Evolutionary conservation across 2,329 filamentous ascomycete species (phyloP), one percentile per base, ranked within the genome.

Genomic region (Biscogniauxia mediterranea): DNA sequence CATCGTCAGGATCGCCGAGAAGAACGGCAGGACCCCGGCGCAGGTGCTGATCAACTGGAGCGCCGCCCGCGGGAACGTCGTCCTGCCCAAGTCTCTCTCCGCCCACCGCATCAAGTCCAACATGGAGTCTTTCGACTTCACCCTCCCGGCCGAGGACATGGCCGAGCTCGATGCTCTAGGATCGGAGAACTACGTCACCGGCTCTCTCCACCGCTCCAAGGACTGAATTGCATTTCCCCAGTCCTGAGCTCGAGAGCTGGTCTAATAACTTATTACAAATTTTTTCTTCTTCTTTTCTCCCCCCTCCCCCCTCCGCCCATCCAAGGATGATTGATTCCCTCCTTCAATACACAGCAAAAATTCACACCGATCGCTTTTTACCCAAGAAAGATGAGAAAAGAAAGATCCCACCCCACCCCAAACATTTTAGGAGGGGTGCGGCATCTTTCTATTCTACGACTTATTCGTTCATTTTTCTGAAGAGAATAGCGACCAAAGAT

Each of bases 31-130:
- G 74, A 82, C 81, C 8, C 78, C 85, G 23, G 84, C 84, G 7
- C 85, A 87, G 74, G 79, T 85, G 26, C 76, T 86, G 54, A 83
- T 87, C 66, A 83, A 83, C 56, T 87, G 85, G 84, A 84, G 83
- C 65, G 73, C 85, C 59, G 75, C 78, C 58, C 79, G 83, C 64
- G 84, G 84, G 57, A 85, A 86, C 71, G 81, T 85, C 13, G 84
- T 87, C 46, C 79, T 89, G 63, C 86, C 86, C 60, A 89, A 89
- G 80, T 87, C 83, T 68, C 84, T 83, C 52, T 87, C 82, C 28
- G 80, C 82, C 25, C 77, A 77, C 42, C 79, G 86, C 46, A 89
- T 89, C 64, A 77, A 79, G 73, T 83, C 81, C 71, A 91, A 91
- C 75, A 84, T 87, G 70, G 79, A 86, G 71, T 81, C 84, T 64